phyloP scores from a whole-genome alignment of 2,329 filamentous ascomycete species.

The Nannizzia gypsea region DNA sequence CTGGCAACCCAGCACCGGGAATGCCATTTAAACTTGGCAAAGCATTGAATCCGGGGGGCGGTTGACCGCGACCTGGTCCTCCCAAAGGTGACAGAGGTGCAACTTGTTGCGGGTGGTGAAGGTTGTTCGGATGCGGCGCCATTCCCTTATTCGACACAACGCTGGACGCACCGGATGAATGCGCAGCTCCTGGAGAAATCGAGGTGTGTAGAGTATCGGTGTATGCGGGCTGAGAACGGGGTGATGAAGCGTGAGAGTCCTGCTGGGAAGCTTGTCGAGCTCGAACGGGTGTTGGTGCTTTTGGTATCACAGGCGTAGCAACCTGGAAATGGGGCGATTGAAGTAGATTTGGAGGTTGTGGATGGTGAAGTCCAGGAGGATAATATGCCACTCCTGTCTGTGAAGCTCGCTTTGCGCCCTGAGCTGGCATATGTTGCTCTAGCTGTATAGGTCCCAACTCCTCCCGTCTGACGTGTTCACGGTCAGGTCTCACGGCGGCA shows the following conservation, averaged over 20 bases:
- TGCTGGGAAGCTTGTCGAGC: conserved; percentile 70
- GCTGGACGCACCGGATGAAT: conserved; percentile 53
- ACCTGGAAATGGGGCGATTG: conserved; percentile 69
- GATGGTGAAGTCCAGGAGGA: conserved; percentile 42
- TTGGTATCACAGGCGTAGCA: conserved; percentile 70
- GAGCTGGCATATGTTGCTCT: conserved; percentile 12
- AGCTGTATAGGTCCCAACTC: conserved; percentile 16
- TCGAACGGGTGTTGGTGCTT: conserved; percentile 67
- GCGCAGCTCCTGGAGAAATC: conserved; percentile 49
- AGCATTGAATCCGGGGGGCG: conserved; percentile 38
- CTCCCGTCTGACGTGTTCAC: conserved; percentile 38
- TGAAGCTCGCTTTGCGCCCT: conserved; percentile 45
- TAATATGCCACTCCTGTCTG: conserved; percentile 42
- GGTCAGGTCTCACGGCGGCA: conserved; percentile 33
- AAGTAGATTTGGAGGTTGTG: conserved; percentile 43
- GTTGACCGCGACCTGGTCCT: conserved; percentile 49
- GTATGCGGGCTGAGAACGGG: conserved; percentile 40
- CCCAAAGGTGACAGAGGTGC: conserved; percentile 54
- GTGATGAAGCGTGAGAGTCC: conserved; percentile 55
- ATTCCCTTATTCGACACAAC: conserved; percentile 50
- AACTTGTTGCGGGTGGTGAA: conserved; percentile 47
- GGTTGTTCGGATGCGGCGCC: conserved; percentile 36
- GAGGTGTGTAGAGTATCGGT: conserved; percentile 53
- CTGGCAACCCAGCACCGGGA: conserved; percentile 43
- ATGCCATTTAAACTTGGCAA: conserved; percentile 46